Conservation (phyloP, 768 basidiomycete species). For the Cyclocybe aegerita region DNA sequence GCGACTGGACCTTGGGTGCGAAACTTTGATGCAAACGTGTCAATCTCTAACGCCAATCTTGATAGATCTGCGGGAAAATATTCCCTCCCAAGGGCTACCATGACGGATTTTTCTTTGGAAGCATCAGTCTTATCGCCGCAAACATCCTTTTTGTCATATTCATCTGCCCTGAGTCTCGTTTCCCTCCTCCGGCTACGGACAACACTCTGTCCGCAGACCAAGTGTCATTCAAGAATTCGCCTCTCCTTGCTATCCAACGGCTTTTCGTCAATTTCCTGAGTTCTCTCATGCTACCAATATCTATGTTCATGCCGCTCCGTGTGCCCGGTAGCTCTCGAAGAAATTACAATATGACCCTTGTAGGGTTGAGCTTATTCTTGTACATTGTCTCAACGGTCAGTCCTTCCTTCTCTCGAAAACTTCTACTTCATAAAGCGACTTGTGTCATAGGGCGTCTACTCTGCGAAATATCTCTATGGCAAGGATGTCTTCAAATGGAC, state of each 20-base stretch:
- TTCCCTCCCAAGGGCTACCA: conserved; percentile 58
- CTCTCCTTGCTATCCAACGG: conserved; percentile 24
- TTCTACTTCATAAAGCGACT: conserved; percentile 2
- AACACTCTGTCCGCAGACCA: conserved; percentile 20
- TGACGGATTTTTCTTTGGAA: conserved; percentile 47
- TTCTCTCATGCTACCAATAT: conserved; percentile 61
- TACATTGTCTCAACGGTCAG: conserved; percentile 66
- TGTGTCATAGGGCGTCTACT: conserved; percentile 57
- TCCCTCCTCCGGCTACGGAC: conserved; percentile 16
- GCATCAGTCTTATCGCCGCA: conserved; percentile 34
- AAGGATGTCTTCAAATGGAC: conserved; percentile 72
- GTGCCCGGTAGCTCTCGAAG: conserved; percentile 39
- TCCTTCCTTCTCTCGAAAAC: not conserved
- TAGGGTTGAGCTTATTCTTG: conserved; percentile 63
- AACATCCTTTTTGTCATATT: conserved; percentile 41
- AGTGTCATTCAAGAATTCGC: conserved; percentile 28
- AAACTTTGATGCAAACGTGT: not conserved
- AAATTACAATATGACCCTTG: conserved; percentile 75
- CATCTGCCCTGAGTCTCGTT: conserved; percentile 56
- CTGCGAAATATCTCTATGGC: conserved; percentile 77
- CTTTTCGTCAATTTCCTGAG: conserved; percentile 30
- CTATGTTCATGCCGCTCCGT: conserved; percentile 63
- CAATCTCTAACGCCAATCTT: conserved; percentile 1
- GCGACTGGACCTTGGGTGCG: conserved; percentile 77
- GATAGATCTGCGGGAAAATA: conserved; percentile 48